phyloP scores from a whole-genome alignment of 768 basidiomycete genomes.

The Agaricus sinodeliciosus region DNA sequence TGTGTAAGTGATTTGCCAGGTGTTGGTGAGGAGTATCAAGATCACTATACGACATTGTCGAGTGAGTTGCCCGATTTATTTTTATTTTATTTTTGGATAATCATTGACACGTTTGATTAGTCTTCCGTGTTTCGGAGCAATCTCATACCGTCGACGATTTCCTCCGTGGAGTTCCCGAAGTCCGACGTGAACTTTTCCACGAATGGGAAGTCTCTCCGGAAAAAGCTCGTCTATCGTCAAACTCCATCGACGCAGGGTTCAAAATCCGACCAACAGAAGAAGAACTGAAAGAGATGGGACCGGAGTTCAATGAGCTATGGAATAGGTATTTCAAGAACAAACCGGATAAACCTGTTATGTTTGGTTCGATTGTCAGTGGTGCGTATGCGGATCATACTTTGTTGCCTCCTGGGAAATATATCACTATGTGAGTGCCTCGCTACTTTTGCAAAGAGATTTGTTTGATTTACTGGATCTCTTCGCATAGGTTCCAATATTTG shows the following conservation, averaged over 20 bases:
- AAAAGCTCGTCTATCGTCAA: constrained; percentile 62
- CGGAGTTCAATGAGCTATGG: constrained; percentile 66
- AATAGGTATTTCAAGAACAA: constrained; percentile 72
- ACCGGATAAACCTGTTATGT: constrained; percentile 77
- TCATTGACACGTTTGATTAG: constrained; percentile 20
- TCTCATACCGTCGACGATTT: constrained; percentile 60
- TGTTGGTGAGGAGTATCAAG: constrained; percentile 69
- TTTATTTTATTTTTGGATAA: neutral
- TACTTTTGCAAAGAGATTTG: neutral
- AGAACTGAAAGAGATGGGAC: constrained; percentile 74
- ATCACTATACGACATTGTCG: constrained; percentile 67
- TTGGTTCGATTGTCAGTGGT: constrained; percentile 48
- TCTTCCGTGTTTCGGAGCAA: constrained; percentile 65
- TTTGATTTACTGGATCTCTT: neutral
- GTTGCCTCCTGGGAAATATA: constrained; percentile 65
- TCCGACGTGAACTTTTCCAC: constrained; percentile 49
- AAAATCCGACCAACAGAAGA: constrained; percentile 67
- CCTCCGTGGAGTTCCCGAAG: constrained; percentile 58
- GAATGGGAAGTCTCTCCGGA: constrained; percentile 66
- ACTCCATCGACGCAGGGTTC: constrained; percentile 71
- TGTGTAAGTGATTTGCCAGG: constrained; percentile 66
- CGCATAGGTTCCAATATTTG: constrained; percentile 57
- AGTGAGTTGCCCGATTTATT: constrained; percentile 26
- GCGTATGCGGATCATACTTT: constrained; percentile 68
- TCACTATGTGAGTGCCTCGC: constrained; percentile 44